Evolutionary conservation across 257 asterid genomes (phyloP).

Genomic region (Nemophila menziesii): DNA sequence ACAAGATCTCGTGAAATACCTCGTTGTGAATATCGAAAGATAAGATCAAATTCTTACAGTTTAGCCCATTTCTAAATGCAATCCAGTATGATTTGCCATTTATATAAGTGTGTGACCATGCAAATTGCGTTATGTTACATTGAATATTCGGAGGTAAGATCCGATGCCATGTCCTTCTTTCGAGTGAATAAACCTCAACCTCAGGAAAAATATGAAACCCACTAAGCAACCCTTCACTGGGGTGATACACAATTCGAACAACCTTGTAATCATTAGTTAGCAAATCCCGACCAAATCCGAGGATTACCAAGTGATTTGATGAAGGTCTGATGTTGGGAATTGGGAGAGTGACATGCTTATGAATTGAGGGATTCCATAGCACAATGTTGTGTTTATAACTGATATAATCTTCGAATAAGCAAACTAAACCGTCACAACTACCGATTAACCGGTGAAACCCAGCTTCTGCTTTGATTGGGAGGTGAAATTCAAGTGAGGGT

Average conservation of each 20-base stretch:
- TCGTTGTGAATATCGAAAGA: conserved; percentile 31
- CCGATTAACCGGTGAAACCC: conserved; percentile 56
- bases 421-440: conserved; percentile 39
- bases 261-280: conserved; percentile 29
- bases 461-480: conserved; percentile 24
- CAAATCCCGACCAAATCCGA: conserved; percentile 39
- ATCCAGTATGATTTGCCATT: conserved; percentile 42
- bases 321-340: conserved; percentile 17
- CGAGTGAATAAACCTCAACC: conserved; percentile 33
- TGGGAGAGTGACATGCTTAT: conserved; percentile 23
- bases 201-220: conserved; percentile 18
- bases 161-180: conserved; percentile 31
- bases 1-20: conserved; percentile 26
- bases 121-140: conserved; percentile 17
- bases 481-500: conserved; percentile 16
- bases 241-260: conserved; percentile 43
- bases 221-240: conserved; percentile 5
- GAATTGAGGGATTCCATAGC: conserved; percentile 48
- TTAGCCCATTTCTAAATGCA: conserved; percentile 11
- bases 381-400: conserved; percentile 8
- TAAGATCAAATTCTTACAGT: conserved; percentile 19
- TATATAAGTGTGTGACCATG: conserved; percentile 28
- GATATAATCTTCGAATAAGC: conserved; percentile 36
- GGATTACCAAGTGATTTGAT: conserved; percentile 17
- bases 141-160: conserved; percentile 10